Percentiles rank a stretch among this genome's conserved stretches.
Evolutionary conservation across 208 protist genomes (phyloP).

Genomic region (Trypanosoma mega): DNA sequence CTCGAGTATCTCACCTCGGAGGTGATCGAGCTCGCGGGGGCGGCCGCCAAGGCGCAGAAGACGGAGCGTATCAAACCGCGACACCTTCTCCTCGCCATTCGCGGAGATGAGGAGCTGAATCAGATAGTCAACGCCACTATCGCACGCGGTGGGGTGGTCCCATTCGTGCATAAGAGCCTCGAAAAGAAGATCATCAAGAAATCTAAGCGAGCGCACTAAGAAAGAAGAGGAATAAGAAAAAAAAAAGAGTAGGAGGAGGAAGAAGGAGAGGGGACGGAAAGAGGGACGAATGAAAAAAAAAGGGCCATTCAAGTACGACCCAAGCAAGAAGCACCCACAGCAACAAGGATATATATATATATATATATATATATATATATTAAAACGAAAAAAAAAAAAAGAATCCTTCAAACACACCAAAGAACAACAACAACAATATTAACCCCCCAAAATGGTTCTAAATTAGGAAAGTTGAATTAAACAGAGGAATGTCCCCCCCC

Average conservation of each 20-base stretch:
- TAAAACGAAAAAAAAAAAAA: constrained; percentile 14
- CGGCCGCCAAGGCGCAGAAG: constrained; percentile 97
- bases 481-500: too few species aligned
- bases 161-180: constrained; percentile 86
- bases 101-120: constrained; percentile 99
- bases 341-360: not conserved
- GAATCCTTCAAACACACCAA: too few species aligned
- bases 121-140: constrained; percentile 96
- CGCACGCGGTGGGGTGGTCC: constrained; percentile 86
- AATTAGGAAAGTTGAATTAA: too few species aligned
- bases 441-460: too few species aligned
- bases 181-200: constrained; percentile 93
- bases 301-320: too few species aligned
- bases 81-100: constrained; percentile 98
- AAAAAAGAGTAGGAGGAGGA: constrained; percentile 16
- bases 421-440: too few species aligned
- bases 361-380: not conserved
- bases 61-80: constrained; percentile 98
- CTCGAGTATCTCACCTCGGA: constrained; percentile 99
- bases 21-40: constrained; percentile 98
- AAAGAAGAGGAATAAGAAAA: not conserved
- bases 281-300: not conserved
- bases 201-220: constrained; percentile 72
- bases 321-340: not conserved
- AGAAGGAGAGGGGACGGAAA: constrained; percentile 3